Conservation (phyloP, 139 green algal genomes). For the Auxenochlorella pyrenoidosa region DNA sequence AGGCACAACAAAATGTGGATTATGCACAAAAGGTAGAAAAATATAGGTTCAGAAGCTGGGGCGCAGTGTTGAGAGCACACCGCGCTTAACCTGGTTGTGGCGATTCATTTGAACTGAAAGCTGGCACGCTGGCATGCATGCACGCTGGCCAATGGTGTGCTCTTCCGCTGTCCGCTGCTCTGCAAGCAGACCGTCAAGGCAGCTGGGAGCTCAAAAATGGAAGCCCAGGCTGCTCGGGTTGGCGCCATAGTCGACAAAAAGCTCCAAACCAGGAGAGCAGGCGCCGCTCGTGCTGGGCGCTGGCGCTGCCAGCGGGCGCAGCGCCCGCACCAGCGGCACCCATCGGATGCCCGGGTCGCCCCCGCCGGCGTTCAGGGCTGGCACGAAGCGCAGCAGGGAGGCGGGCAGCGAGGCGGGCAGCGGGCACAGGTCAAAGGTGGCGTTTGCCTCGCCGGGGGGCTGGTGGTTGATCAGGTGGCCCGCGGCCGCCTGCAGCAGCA, state of each 20-base stretch:
- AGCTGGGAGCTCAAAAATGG: neutral
- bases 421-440: neutral
- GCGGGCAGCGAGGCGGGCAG: neutral
- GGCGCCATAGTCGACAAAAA: conserved; percentile 4
- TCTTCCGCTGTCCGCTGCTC: too few species aligned
- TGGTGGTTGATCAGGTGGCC: conserved; percentile 23
- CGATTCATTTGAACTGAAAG: too few species aligned
- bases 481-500: neutral
- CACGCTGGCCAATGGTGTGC: too few species aligned
- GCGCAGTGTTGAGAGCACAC: too few species aligned
- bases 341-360: neutral
- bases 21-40: too few species aligned
- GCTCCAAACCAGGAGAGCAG: neutral
- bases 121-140: too few species aligned
- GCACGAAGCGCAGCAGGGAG: conserved; percentile 2
- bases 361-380: neutral
- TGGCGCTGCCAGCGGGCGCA: neutral
- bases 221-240: neutral
- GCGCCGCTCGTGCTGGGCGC: neutral
- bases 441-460: neutral
- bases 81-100: too few species aligned
- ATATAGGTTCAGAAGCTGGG: too few species aligned
- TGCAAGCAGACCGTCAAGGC: too few species aligned
- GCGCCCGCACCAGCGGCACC: neutral
- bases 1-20: too few species aligned